These are phyloP conservation scores for Hypericum androsaemum DNA, from an alignment of 345 rosid species.

Conservation along the genomic window DNA sequence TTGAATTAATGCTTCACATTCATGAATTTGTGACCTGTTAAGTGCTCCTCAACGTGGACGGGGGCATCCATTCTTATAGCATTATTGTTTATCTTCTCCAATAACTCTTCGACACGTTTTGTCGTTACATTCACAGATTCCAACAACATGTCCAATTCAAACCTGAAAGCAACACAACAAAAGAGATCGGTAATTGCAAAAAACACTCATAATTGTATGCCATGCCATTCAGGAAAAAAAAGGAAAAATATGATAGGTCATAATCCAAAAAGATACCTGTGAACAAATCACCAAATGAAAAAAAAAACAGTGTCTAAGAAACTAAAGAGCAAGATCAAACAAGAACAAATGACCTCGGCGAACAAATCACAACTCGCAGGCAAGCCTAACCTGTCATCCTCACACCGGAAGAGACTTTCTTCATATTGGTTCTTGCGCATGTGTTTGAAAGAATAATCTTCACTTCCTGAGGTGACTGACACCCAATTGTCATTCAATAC, in stretches of 20 bases:
- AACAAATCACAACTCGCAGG: no score
- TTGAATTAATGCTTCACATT: background rate
- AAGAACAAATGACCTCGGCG: no score
- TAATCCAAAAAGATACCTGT: no score
- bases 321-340: no score
- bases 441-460: background rate
- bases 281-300: no score
- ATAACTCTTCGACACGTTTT: constrained; percentile 74
- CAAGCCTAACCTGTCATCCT: constrained; percentile 12
- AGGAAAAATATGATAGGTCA: no score
- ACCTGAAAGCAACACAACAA: constrained; percentile 41
- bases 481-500: constrained; percentile 16
- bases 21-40: constrained; percentile 53
- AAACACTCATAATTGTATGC: background rate
- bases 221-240: no score
- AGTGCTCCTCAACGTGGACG: constrained; percentile 60
- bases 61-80: constrained; percentile 47
- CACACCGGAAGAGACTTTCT: constrained; percentile 9
- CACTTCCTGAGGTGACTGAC: background rate
- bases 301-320: no score
- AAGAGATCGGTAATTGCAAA: constrained; percentile 10
- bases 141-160: constrained; percentile 92
- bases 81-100: constrained; percentile 60
- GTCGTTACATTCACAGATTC: constrained; percentile 81
- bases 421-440: background rate